Base-by-base conservation (phyloP, 139 green algal species). In the Monoraphidium neglectum region DNA sequence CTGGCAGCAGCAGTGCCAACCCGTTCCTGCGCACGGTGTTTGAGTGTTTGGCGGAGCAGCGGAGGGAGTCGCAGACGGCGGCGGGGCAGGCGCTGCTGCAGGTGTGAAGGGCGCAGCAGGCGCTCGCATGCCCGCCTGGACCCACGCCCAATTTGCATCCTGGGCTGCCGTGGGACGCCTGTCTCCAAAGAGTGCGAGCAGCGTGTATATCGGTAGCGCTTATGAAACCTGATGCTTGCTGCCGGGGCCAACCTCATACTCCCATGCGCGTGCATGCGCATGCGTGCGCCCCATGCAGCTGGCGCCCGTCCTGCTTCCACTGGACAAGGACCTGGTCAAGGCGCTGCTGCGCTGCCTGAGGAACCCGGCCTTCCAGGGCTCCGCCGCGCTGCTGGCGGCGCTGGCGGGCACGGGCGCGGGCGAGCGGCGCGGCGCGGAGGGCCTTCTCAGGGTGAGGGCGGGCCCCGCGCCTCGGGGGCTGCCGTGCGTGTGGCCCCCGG, bases 11-110 rank as follows among this genome's bases (percentile, higher is more conserved):
- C 37, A 38, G n/a, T 3, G 15, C 49, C 38, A 82, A 68, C 32
- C 78, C 78, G 4, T 61, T 84, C 16, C 54, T 88, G 2, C 76
- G 70, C 43, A 33, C 84, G 18, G 30, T 85, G 23, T 77, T 83
- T 54, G 83, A 88, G 40, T 82, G 72, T 68, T 35, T 88, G 43
- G 68, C 56, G 38, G 83, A 88, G 57, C 75, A 81, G 43, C 74
- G 71, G 53, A 85, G 82, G 47, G 79, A 86, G 72, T 35, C 63
- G 18, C 82, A 88, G 71, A 40, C 73, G 3, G 76, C 76, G 0
- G 83, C 72, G 1, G 77, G 76, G 40, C 30, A 47, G 30, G 79
- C 79, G 23, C 79, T 88, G 59, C 78, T 82, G 8, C 40, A 72
- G 77, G 82, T 87, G 63, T 37, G 81, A 51, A 64, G 3, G 2